phyloP scores from a whole-genome alignment of 83 land plant species.

The Larix sibirica region DNA sequence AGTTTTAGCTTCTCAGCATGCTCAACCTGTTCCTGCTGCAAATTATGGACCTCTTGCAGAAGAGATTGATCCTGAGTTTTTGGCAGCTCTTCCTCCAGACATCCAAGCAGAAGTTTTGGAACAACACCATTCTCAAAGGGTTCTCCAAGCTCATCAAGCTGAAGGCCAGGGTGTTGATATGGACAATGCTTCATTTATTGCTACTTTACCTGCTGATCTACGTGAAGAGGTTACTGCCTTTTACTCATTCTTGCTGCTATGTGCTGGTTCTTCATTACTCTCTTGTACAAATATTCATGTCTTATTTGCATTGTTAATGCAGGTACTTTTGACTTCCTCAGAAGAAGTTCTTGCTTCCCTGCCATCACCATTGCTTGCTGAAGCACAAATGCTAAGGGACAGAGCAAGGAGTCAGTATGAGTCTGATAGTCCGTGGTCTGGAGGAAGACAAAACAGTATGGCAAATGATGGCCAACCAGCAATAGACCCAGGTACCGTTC shows the following conservation, averaged over 20 bases:
- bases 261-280: neutral
- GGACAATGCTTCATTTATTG: slow-evolving; percentile 60
- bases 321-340: slow-evolving; percentile 51
- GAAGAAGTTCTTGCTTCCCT: slow-evolving; percentile 51
- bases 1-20: slow-evolving; percentile 50
- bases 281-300: neutral
- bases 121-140: slow-evolving; percentile 42
- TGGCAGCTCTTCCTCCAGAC: slow-evolving; percentile 57
- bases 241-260: neutral
- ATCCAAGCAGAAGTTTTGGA: slow-evolving; percentile 54
- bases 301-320: neutral
- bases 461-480: slow-evolving; percentile 27
- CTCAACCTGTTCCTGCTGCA: slow-evolving; percentile 28
- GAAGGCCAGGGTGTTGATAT: slow-evolving; percentile 58
- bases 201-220: slow-evolving; percentile 52
- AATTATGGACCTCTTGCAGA: slow-evolving; percentile 34
- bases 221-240: slow-evolving; percentile 40
- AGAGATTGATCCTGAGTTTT: slow-evolving; percentile 56
- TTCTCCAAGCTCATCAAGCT: slow-evolving; percentile 29
- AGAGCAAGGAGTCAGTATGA: slow-evolving; percentile 45
- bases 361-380: slow-evolving; percentile 50
- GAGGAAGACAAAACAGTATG: slow-evolving; percentile 27
- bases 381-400: slow-evolving; percentile 48
- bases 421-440: slow-evolving; percentile 29
- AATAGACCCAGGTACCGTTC: slow-evolving; percentile 37